Conservation (phyloP, 2,329 filamentous ascomycete genomes). For the Colletotrichum truncatum region DNA sequence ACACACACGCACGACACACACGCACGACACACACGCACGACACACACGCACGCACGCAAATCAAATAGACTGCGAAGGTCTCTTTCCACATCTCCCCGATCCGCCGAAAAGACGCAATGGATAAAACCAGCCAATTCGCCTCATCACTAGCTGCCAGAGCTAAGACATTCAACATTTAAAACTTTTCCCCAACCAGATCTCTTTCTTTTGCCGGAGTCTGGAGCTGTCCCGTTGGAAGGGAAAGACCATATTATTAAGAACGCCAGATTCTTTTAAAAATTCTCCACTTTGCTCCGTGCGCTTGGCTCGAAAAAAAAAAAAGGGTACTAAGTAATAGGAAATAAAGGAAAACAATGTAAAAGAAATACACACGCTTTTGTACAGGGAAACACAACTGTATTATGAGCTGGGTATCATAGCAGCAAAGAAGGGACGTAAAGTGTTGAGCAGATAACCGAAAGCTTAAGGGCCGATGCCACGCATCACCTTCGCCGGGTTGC, state of each 20-base stretch:
- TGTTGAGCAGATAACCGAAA: neutral
- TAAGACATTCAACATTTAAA: neutral
- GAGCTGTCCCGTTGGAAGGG: neutral
- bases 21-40: neutral
- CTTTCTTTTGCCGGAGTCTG: neutral
- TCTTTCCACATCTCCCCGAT: too few species aligned
- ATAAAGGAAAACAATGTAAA: neutral
- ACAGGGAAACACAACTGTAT: slow-evolving; percentile 15
- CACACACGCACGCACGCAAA: too few species aligned
- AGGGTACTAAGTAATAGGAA: neutral
- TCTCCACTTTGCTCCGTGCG: slow-evolving; percentile 8
- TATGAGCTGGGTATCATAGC: slow-evolving; percentile 31
- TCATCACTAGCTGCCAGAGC: slow-evolving; percentile 19
- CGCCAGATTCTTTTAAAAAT: slow-evolving; percentile 6
- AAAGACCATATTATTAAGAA: slow-evolving; percentile 3
- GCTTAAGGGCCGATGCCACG: slow-evolving; percentile 44
- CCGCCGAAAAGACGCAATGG: neutral
- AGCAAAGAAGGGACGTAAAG: slow-evolving; percentile 7
- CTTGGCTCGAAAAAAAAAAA: slow-evolving; percentile 14
- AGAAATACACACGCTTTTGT: slow-evolving; percentile 19
- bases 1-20: too few species aligned
- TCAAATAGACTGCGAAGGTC: too few species aligned
- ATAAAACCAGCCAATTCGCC: neutral
- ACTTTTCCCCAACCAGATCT: neutral
- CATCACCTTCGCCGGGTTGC: slow-evolving; percentile 72